Evolutionary conservation across 2,329 filamentous ascomycete species (phyloP).

Genomic region (Akanthomyces dipterigenus): DNA sequence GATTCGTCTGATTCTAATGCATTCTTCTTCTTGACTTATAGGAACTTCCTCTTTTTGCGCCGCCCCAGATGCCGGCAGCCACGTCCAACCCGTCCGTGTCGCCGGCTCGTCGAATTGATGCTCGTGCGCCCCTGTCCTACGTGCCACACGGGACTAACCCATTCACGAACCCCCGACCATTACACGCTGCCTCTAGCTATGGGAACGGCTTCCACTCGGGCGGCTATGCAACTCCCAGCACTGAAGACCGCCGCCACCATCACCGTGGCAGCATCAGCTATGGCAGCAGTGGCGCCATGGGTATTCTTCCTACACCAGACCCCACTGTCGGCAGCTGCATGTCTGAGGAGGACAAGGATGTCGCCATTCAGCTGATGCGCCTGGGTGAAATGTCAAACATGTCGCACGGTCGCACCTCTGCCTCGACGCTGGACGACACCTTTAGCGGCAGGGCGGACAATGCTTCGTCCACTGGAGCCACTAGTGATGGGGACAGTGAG

Average conservation of each 20-base stretch:
- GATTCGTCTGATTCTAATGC: slow-evolving; percentile 11
- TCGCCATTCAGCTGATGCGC: slow-evolving; percentile 93
- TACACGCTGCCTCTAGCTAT: slow-evolving; percentile 81
- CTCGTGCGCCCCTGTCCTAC: slow-evolving; percentile 69
- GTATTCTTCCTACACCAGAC: slow-evolving; percentile 84
- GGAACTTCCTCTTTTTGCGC: slow-evolving; percentile 94
- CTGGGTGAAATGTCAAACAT: slow-evolving; percentile 91
- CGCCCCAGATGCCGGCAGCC: slow-evolving; percentile 85
- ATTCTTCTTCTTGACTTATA: slow-evolving; percentile 32
- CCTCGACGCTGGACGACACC: slow-evolving; percentile 87
- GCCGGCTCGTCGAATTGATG: slow-evolving; percentile 72
- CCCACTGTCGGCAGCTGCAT: slow-evolving; percentile 97
- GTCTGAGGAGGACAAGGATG: slow-evolving; percentile 89
- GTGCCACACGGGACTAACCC: slow-evolving; percentile 70
- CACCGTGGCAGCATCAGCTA: slow-evolving; percentile 58
- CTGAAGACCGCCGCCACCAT: slow-evolving; percentile 51
- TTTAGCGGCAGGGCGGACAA: slow-evolving; percentile 85
- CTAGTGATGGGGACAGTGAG: slow-evolving; percentile 68
- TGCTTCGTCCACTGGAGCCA: slow-evolving; percentile 77
- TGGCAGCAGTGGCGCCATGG: slow-evolving; percentile 36
- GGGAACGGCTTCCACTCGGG: slow-evolving; percentile 42
- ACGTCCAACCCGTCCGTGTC: slow-evolving; percentile 98
- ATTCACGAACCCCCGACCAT: slow-evolving; percentile 67
- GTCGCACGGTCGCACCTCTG: slow-evolving; percentile 86
- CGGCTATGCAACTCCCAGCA: slow-evolving; percentile 56